Conservation (phyloP, 768 basidiomycete species). For the Russula dissimulans region DNA sequence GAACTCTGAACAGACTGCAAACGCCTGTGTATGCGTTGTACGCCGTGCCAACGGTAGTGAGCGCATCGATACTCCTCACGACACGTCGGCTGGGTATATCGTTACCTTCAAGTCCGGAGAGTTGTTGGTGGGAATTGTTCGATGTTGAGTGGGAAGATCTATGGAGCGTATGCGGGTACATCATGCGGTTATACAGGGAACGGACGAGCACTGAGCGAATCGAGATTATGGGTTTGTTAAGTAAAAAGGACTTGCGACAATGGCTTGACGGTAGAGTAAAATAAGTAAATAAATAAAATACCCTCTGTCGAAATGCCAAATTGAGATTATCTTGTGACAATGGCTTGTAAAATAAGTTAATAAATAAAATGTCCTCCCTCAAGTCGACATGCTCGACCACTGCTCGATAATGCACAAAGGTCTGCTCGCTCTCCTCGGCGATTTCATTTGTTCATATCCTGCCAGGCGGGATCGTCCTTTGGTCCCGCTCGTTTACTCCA, state of each 20-base stretch:
- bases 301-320: no score
- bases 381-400: constrained; percentile 72
- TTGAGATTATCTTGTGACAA: no score
- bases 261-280: constrained; percentile 59
- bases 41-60: constrained; percentile 82
- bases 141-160: constrained; percentile 88
- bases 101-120: constrained; percentile 59
- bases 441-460: neutral
- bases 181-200: constrained; percentile 71
- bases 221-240: constrained; percentile 47
- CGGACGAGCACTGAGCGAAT: constrained; percentile 38
- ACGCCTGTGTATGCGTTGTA: constrained; percentile 89
- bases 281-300: constrained; percentile 10
- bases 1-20: constrained; percentile 55
- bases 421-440: constrained; percentile 21
- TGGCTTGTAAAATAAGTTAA: neutral
- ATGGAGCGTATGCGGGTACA: constrained; percentile 72
- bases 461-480: constrained; percentile 83
- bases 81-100: constrained; percentile 62
- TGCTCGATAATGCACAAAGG: constrained; percentile 95
- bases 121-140: constrained; percentile 91
- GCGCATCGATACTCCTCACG: constrained; percentile 79
- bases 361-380: no score
- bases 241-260: constrained; percentile 69
- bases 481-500: constrained; percentile 93